Evolutionary conservation across 495 filamentous ascomycete genomes (phyloP).

Genomic region (Aspergillus coremiiformis): DNA sequence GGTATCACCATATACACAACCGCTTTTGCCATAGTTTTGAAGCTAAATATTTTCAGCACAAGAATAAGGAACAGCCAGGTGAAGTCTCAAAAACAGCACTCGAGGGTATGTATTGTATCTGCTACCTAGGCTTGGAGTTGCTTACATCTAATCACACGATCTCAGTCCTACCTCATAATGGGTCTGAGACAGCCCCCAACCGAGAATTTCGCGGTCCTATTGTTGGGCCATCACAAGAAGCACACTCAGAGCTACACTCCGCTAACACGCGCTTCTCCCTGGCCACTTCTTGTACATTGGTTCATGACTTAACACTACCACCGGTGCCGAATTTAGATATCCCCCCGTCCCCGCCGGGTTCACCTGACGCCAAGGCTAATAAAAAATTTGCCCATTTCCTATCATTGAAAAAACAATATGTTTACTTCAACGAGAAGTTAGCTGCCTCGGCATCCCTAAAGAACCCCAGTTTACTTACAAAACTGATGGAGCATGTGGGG

Average conservation of each 20-base stretch:
- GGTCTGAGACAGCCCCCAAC: not conserved
- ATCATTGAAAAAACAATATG: conserved; percentile 69
- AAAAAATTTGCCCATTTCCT: conserved; percentile 81
- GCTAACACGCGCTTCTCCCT: conserved; percentile 59
- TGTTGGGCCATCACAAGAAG: conserved; percentile 34
- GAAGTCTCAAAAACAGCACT: not conserved
- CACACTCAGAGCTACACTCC: conserved; percentile 11
- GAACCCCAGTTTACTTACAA: conserved; percentile 73
- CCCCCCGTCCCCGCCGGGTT: conserved; percentile 75
- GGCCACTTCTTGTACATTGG: conserved; percentile 52
- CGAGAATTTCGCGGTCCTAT: conserved; percentile 33
- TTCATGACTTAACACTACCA: conserved; percentile 83
- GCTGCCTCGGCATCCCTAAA: conserved; percentile 60
- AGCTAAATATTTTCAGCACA: not conserved
- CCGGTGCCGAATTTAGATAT: conserved; percentile 70
- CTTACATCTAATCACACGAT: not conserved
- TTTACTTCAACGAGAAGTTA: conserved; percentile 87
- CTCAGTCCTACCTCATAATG: not conserved
- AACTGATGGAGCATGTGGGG: conserved; percentile 75
- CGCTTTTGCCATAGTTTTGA: not conserved
- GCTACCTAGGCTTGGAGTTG: not conserved
- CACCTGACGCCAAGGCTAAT: conserved; percentile 55
- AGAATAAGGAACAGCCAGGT: not conserved
- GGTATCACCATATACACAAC: conserved; percentile 9
- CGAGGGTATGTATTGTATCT: not conserved